A percentile compares a stretch with the other conserved stretches of the same genome.
These are phyloP conservation scores for Candida krabiensis DNA, from an alignment of 805 yeast genomes.

Conservation along the genomic window DNA sequence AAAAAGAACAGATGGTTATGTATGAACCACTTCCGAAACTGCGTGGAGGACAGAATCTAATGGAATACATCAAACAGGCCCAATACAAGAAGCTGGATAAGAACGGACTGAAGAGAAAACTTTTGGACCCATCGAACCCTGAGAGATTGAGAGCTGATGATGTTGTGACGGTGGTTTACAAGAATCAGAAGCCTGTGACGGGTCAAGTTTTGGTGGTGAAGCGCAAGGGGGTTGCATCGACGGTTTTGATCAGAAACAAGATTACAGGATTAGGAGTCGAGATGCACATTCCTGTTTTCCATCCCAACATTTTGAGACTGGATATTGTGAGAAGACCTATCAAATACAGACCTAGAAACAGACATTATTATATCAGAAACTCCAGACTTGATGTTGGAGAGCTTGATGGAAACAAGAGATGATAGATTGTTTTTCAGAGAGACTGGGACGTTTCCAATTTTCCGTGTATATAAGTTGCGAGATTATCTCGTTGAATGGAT, in stretches of 20 bases:
- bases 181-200: conserved; percentile 61
- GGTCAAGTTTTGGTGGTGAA: conserved; percentile 82
- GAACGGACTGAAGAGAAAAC: conserved; percentile 60
- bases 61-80: conserved; percentile 48
- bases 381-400: conserved; percentile 75
- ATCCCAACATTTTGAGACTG: conserved; percentile 73
- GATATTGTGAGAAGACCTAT: conserved; percentile 77
- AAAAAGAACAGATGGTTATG: conserved; percentile 32
- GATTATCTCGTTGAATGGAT: no score
- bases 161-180: conserved; percentile 70
- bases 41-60: conserved; percentile 45
- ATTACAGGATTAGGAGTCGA: conserved; percentile 85
- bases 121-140: conserved; percentile 47
- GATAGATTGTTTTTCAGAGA: not conserved
- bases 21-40: conserved; percentile 51
- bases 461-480: conserved; percentile 4
- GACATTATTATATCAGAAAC: conserved; percentile 87
- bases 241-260: conserved; percentile 80
- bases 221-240: conserved; percentile 69
- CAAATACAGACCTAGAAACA: conserved; percentile 73
- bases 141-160: conserved; percentile 76
- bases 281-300: conserved; percentile 73
- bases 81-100: conserved; percentile 67
- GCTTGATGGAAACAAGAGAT: conserved; percentile 42
- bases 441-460: not conserved